Conservation (phyloP, 768 basidiomycete genomes). For the Mycena indigotica region DNA sequence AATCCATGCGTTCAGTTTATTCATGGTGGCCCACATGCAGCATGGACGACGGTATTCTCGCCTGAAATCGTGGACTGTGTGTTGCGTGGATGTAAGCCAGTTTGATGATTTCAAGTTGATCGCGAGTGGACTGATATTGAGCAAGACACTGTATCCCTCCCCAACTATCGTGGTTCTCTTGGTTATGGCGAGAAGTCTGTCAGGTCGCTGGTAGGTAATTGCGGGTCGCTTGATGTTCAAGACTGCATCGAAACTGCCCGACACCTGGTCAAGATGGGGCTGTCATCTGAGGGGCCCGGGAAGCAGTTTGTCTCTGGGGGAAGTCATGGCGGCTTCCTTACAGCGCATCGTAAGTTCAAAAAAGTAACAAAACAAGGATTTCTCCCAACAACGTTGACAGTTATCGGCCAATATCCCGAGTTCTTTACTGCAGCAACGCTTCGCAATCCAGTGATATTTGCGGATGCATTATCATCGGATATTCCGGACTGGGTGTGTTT, state of each 20-base stretch:
- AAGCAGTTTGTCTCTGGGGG: conserved; percentile 64
- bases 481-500: conserved; percentile 67
- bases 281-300: conserved; percentile 51
- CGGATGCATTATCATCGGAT: conserved; percentile 60
- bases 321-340: conserved; percentile 71
- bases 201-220: conserved; percentile 54
- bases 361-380: background rate
- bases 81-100: conserved; percentile 64
- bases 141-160: conserved; percentile 58
- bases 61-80: conserved; percentile 47
- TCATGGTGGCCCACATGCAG: conserved; percentile 68
- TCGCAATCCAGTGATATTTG: conserved; percentile 71
- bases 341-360: conserved; percentile 52
- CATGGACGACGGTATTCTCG: conserved; percentile 49
- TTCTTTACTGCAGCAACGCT: conserved; percentile 63
- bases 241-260: conserved; percentile 60
- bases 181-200: conserved; percentile 70
- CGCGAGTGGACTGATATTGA: background rate
- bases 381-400: conserved; percentile 33
- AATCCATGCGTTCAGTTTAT: conserved; percentile 52
- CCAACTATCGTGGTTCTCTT: conserved; percentile 69
- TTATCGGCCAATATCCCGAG: conserved; percentile 64
- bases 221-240: conserved; percentile 65
- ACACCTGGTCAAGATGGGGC: conserved; percentile 51
- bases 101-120: no score